Base-by-base conservation (phyloP, 2,329 filamentous ascomycete genomes). In the Alternaria alternata region DNA sequence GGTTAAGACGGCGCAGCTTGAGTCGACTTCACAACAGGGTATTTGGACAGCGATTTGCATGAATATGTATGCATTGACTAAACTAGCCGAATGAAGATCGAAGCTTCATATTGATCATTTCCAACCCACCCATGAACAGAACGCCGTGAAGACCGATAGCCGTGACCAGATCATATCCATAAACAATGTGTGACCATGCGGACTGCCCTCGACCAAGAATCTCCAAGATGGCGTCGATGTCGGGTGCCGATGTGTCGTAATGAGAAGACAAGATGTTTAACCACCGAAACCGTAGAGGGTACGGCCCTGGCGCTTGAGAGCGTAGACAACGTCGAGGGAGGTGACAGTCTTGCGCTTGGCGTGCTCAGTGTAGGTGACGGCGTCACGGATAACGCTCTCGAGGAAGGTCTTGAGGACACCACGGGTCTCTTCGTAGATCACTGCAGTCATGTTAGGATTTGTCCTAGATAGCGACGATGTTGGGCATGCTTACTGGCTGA, bases 271-370 rank as follows among this genome's bases (percentile, higher is more conserved):
- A 66, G 58, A 59, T 54, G 76, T 75, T 88, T 91, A 94, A 87
- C 91, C 91, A 87, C 91, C 91, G 87, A 94, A 94, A 85, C 91
- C 91, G 86, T 94, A 94, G 69, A 94, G 90, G 79, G 91, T 81
- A 66, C 90, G 85, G 77, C 87, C 87, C 81, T 89, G 87, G 77
- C 87, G 82, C 84, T 89, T 87, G 67, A 87, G 81, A 58, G 85
- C 85, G 73, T 88, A 87, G 78, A 88, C 86, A 38, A 88, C 87
- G 71, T 89, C 86, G 66, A 88, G 85, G 5, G 86, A 88, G 49
- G 86, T 91, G 80, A 92, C 89, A 14, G 89, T 91, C 88, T 91
- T 91, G 82, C 89, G 88, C 88, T 91, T 92, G 82, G 89, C 89
- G 83, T 91, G 89, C 84, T 91, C 89, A 57, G 89, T 91, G 84